A percentile compares a stretch with the other conserved stretches of the same genome.
Evolutionary conservation across 108 stramenopile species (phyloP).

Genomic region (Pelagomonas calceolata): DNA sequence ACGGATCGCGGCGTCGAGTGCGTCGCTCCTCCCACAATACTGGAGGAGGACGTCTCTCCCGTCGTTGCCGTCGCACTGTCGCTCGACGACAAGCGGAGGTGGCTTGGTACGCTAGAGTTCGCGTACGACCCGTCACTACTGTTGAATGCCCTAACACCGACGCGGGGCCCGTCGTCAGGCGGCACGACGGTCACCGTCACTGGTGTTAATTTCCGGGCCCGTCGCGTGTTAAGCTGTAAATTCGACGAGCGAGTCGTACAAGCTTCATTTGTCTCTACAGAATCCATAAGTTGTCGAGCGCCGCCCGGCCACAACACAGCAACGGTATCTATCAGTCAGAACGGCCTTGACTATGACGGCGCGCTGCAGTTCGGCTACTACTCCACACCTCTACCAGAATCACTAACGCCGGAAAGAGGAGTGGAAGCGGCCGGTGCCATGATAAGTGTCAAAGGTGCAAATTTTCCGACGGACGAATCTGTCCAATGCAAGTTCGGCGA

Average conservation of each 20-base stretch:
- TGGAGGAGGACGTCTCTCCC: background rate
- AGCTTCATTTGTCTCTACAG: too few relatives aligned
- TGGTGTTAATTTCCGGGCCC: too few relatives aligned
- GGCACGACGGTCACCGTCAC: too few relatives aligned
- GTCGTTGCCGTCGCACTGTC: background rate
- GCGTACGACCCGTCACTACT: background rate
- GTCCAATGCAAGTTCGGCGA: background rate
- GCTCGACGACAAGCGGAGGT: too few relatives aligned
- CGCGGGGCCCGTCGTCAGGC: background rate
- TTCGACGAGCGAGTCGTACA: too few relatives aligned
- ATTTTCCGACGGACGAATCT: background rate
- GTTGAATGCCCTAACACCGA: background rate
- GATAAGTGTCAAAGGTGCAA: background rate
- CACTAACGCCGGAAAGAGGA: background rate
- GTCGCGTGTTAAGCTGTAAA: too few relatives aligned
- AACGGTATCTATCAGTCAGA: background rate
- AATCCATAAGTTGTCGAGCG: too few relatives aligned
- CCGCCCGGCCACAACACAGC: too few relatives aligned
- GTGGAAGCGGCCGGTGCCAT: background rate
- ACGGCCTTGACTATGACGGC: background rate
- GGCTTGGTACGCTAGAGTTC: background rate
- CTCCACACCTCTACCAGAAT: background rate
- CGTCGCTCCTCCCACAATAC: background rate
- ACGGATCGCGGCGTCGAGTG: background rate
- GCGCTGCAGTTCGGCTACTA: slow-evolving; percentile 3